Evolutionary conservation across 2,329 filamentous ascomycete genomes (phyloP), one percentile per base, ranked within the genome.

Genomic region (Calonectria naviculata): DNA sequence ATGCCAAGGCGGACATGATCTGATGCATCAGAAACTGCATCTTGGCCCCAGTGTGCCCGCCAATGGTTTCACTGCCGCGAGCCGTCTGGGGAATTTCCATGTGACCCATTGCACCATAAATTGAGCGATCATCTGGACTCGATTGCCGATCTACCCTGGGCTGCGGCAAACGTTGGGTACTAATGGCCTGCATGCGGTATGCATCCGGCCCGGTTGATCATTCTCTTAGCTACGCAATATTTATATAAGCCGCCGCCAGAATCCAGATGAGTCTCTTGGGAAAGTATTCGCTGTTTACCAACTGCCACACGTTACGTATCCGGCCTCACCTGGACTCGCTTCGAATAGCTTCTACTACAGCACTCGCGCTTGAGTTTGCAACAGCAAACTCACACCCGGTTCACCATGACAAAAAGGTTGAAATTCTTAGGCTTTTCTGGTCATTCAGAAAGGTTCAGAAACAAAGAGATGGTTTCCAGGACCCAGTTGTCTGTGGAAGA

Each of bases 1-100:
- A 58, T 63, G 74, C 72, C 71, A 74, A 72, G 72, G 69, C 65
- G 68, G 41, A 46, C 26, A 58, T 71, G 61, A 74, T 47, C 65
- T 69, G 74, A 67, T 70, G 52, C 54, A 67, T 65, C 34, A 73
- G 58, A 71, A 73, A 74, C 60, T 58, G 46, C 46, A 67, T 54
- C 47, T 61, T 24, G 21, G 24, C 58, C 21, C 29, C 12, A 31
- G 12, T 31, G 38, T 19, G 19, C n/a, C 52, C 24, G 15, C 38
- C 63, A 41, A 49, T 61, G 9, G 24, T 38, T 38, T 26, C 34
- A 38, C 36, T 19, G 7, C 58, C 21, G 6, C 17, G 0, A 31
- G 7, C 54, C 56, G 49, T 26, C 56, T 31, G 29, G 26, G 47
- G 17, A 24, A 42, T 49, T 21, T 41, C 26, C 44, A 12, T 54